Evolutionary conservation across 2,329 filamentous ascomycete genomes (phyloP).

Genomic region (Colletotrichum eremochloae): DNA sequence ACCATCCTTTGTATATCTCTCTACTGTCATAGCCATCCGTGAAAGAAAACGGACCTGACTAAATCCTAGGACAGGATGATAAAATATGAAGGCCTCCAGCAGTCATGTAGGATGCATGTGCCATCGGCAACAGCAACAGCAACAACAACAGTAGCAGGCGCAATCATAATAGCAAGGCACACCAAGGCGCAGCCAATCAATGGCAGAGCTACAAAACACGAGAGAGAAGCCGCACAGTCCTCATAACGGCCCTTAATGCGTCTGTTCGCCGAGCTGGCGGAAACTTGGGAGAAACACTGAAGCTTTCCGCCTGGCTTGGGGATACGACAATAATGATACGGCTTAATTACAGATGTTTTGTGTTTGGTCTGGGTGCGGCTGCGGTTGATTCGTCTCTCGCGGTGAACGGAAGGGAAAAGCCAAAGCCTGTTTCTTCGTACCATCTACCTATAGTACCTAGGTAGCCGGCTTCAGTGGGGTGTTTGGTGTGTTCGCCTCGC

Average conservation of each 20-base stretch:
- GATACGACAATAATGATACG: slow-evolving; percentile 8
- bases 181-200: not conserved
- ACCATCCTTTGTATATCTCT: slow-evolving; percentile 18
- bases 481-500: not conserved
- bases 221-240: slow-evolving; percentile 18
- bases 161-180: no score
- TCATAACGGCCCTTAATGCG: not conserved
- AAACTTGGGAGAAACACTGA: slow-evolving; percentile 19
- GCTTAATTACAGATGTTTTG: not conserved
- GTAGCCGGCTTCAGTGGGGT: not conserved
- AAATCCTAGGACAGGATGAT: not conserved
- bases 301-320: not conserved
- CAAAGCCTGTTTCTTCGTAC: not conserved
- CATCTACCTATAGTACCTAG: not conserved
- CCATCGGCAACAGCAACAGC: not conserved
- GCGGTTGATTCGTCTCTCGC: not conserved
- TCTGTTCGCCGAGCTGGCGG: slow-evolving; percentile 13
- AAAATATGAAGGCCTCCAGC: not conserved
- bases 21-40: slow-evolving; percentile 27
- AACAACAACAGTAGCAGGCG: not conserved
- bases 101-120: not conserved
- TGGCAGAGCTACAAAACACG: slow-evolving; percentile 4
- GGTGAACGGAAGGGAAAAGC: not conserved
- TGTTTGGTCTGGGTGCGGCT: slow-evolving; percentile 1
- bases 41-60: slow-evolving; percentile 32